Evolutionary conservation across 495 filamentous ascomycete species (phyloP).

Genomic region (Staphylotrichum longicolle): DNA sequence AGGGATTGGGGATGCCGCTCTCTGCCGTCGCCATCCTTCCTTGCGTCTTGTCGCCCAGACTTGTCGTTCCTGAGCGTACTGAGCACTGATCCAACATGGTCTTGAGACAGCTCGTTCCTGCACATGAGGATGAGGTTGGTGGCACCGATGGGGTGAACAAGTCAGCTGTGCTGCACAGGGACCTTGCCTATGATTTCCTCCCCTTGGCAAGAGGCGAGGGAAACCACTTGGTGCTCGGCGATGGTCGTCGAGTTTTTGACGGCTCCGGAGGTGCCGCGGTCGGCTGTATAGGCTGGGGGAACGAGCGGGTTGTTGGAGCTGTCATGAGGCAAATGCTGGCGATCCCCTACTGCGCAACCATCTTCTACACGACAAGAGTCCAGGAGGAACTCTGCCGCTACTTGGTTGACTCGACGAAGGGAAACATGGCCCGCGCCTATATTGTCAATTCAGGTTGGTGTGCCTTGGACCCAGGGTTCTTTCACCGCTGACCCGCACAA

Average conservation of each 20-base stretch:
- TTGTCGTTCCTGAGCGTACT: not conserved
- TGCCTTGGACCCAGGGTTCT: too few species aligned
- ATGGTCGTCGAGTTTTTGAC: conserved; percentile 65
- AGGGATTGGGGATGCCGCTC: not conserved
- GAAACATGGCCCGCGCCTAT: conserved; percentile 46
- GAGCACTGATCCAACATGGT: conserved; percentile 24
- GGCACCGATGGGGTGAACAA: conserved; percentile 5
- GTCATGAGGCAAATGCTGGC: conserved; percentile 44
- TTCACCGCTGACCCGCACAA: conserved; percentile 28
- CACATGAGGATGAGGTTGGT: not conserved
- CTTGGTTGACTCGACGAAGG: conserved; percentile 46
- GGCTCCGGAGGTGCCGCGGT: conserved; percentile 57
- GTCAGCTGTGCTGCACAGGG: conserved; percentile 39
- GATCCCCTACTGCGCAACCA: conserved; percentile 44
- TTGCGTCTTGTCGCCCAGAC: not conserved
- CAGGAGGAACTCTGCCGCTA: conserved; percentile 43
- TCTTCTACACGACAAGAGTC: conserved; percentile 43
- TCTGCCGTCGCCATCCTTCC: not conserved
- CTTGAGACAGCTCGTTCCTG: conserved; percentile 20
- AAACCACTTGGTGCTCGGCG: conserved; percentile 47
- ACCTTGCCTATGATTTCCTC: conserved; percentile 32
- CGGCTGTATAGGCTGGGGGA: conserved; percentile 51
- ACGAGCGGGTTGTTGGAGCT: conserved; percentile 43
- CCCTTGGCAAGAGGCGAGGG: conserved; percentile 32
- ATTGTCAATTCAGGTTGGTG: conserved; percentile 59